Conservation (phyloP, 371 early-diverging fungal species). For the Mortierella sp. region DNA sequence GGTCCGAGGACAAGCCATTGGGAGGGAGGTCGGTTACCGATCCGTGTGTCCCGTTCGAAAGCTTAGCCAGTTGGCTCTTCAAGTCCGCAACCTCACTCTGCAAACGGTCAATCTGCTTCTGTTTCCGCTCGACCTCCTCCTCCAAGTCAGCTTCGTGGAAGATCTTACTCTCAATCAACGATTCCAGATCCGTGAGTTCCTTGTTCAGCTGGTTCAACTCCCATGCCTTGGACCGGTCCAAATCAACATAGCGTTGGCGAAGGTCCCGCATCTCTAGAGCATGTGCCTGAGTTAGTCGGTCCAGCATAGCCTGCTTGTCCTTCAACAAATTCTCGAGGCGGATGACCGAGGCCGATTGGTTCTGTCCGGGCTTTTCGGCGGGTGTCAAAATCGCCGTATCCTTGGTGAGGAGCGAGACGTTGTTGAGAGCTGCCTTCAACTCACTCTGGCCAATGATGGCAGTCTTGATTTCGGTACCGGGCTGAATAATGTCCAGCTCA, state of each 20-base stretch:
- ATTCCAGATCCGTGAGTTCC: slow-evolving; percentile 77
- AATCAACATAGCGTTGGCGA: slow-evolving; percentile 64
- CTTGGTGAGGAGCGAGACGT: slow-evolving; percentile 24
- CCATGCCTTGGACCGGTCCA: slow-evolving; percentile 68
- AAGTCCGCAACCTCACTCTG: slow-evolving; percentile 63
- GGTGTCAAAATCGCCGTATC: slow-evolving; percentile 21
- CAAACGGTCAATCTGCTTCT: slow-evolving; percentile 63
- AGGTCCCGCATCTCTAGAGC: slow-evolving; percentile 65
- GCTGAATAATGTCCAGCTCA: slow-evolving; percentile 27
- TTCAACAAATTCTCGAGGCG: slow-evolving; percentile 57
- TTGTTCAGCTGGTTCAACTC: slow-evolving; percentile 69
- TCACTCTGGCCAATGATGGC: slow-evolving; percentile 36
- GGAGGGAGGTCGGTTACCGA: slow-evolving; percentile 28
- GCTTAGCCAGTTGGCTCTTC: slow-evolving; percentile 42
- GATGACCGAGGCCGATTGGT: slow-evolving; percentile 38
- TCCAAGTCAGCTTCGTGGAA: slow-evolving; percentile 81
- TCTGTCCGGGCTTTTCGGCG: slow-evolving; percentile 39
- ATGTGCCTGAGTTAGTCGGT: slow-evolving; percentile 61
- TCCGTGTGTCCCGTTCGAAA: slow-evolving; percentile 28
- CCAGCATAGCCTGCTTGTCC: slow-evolving; percentile 65
- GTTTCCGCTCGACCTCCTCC: slow-evolving; percentile 68
- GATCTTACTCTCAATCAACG: slow-evolving; percentile 78
- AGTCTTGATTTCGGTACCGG: slow-evolving; percentile 54
- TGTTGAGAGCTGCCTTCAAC: slow-evolving; percentile 41
- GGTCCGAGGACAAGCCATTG: slow-evolving; percentile 32